Base-by-base conservation (phyloP, 228 moss, liverwort and hornwort species). In the Sphagnum fallax region DNA sequence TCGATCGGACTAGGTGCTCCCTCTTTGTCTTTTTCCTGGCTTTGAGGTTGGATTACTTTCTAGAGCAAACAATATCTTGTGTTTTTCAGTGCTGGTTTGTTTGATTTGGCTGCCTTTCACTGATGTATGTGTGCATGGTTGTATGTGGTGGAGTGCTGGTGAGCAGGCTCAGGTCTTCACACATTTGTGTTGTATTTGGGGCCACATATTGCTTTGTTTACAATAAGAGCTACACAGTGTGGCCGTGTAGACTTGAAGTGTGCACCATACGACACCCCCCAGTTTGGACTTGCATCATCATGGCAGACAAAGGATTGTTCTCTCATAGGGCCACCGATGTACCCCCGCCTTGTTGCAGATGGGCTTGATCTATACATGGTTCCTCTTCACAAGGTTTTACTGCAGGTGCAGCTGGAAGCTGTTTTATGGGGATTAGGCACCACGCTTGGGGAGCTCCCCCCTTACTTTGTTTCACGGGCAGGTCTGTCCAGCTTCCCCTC, bases 221-320 rank as follows among this genome's bases (percentile, higher is more conserved):
- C 97, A 4, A 65, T 93, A 66, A 71, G 77, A 64, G 90, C 93
- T 6, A 81, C 91, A 6, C 86, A 90, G 71, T 97, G 93, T 77
- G 97, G 97, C 64, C 88, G 97, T 65, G 93, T 97, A 59, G 97
- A 97, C 80, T 87, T 97, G 61, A 97, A 97, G 55, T 69, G 80
- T 53, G 81, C 76, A 64, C 87, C 84, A 0, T 97, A 97, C 47
- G 97, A 97, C 49, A 97, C 97, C 68, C 77, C 90, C 5, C 97
- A 97, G 53, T 97, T 89, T 89, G 97, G 97, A 16, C 83, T 82
- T 67, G 77, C 86, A 51, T 78, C 97, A 5, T 86, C 88, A 6
- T 97, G 97, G 97, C 87, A 84, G 52, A 59, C 75, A 48, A 91
- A 90, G 74, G 86, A 80, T 14, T 96, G 96, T 71, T 73, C 67